These are phyloP conservation scores for Penicillium thymicola DNA, from an alignment of 2,329 filamentous ascomycete species.

Conservation along the genomic window DNA sequence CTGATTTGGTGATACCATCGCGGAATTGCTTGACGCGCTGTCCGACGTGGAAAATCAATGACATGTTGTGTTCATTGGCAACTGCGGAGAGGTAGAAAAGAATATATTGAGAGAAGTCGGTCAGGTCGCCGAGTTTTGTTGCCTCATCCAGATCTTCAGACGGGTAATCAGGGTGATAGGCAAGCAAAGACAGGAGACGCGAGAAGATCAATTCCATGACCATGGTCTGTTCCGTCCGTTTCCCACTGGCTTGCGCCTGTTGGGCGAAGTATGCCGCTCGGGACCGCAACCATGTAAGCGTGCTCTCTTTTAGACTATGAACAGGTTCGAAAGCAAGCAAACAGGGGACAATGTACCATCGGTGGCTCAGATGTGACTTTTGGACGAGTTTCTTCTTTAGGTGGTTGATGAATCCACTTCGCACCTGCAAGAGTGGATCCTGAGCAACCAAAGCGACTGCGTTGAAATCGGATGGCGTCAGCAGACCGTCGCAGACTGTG, in stretches of 20 bases:
- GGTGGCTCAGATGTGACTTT: slow-evolving; percentile 67
- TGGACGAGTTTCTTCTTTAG: slow-evolving; percentile 67
- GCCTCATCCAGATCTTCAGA: slow-evolving; percentile 35
- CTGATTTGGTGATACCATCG: slow-evolving; percentile 66
- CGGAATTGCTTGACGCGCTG: slow-evolving; percentile 88
- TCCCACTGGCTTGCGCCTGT: slow-evolving; percentile 36
- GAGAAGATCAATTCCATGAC: slow-evolving; percentile 79
- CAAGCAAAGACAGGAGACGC: slow-evolving; percentile 79
- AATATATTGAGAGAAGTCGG: slow-evolving; percentile 83
- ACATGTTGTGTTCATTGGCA: slow-evolving; percentile 80
- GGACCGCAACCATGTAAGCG: slow-evolving; percentile 85
- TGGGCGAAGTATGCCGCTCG: slow-evolving; percentile 65
- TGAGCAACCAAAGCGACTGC: slow-evolving; percentile 76
- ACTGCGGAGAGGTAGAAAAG: slow-evolving; percentile 82
- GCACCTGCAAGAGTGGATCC: slow-evolving; percentile 69
- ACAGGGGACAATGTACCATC: slow-evolving; percentile 89
- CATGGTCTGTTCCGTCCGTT: slow-evolving; percentile 52
- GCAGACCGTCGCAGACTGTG: slow-evolving; percentile 67
- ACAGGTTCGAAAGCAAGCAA: slow-evolving; percentile 87
- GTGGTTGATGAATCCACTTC: slow-evolving; percentile 74
- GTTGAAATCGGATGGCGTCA: slow-evolving; percentile 74
- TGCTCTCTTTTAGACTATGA: slow-evolving; percentile 66
- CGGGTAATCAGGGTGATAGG: slow-evolving; percentile 87
- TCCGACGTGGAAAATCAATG: slow-evolving; percentile 84
- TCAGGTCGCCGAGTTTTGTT: slow-evolving; percentile 57